Evolutionary conservation across 164 flowering plant genomes (phyloP), one percentile per base, ranked within the genome.

Genomic region (Vitis riparia): DNA sequence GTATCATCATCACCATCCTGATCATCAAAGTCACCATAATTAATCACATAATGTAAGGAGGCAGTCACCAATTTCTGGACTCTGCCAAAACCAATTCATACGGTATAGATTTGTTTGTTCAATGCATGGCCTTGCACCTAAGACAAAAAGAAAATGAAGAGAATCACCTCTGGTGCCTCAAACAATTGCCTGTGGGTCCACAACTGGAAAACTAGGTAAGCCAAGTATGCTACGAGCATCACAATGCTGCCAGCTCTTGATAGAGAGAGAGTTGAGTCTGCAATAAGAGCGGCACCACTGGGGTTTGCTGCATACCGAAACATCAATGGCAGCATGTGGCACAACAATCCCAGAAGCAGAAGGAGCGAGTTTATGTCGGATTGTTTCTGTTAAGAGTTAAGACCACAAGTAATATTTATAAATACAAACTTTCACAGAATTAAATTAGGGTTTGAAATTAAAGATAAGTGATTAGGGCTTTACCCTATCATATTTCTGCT

Each of bases 401-500:
- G n/a, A 32, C 55, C 37, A 62, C 12, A 1, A 1, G 51, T 27
- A 14, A 0, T 3, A 15, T n/a, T 19, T 4, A 10, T 10, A 16
- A 27, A 61, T n/a, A 61, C 3, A 12, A 61, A 27, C 11, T 16
- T 2, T 17, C 11, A 61, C 44, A 13, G 7, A 44, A 44, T 62
- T 5, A 37, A 9, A 37, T 37, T 37, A 37, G 44, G 44, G 44
- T 37, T 37, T 37, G 44, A 37, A 37, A 37, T 37, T 10, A 15
- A 15, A 8, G 50, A 49, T 9, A 17, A 3, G 9, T n/a, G n/a
- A 16, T 11, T 16, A 16, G 48, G 17, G 44, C 3, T 83, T 63
- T 85, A 95, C 99, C 56, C 94, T 78, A 69, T 95, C 97, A 57
- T 66, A 95, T 72, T 77, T 89, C 66, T 93, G 99, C 53, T 89